Percentiles rank a stretch among this genome's conserved stretches.
Evolutionary conservation across 495 filamentous ascomycete species (phyloP).

Genomic region (Rusavskia elegans): DNA sequence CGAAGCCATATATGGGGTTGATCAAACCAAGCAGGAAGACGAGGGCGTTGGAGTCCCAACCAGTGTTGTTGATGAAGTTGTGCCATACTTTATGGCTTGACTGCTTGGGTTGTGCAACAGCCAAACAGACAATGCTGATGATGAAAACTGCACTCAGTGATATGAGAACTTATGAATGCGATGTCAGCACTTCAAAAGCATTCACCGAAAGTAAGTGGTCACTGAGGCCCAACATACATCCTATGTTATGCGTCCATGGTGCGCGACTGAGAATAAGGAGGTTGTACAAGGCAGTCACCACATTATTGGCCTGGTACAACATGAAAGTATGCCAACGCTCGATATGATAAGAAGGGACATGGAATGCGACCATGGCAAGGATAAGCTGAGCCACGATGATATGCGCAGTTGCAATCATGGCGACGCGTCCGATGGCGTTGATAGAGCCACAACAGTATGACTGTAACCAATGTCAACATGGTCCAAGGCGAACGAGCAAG

Average conservation of each 20-base stretch:
- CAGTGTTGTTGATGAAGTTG: slow-evolving; percentile 18
- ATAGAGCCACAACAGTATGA: slow-evolving; percentile 18
- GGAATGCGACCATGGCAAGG: slow-evolving; percentile 17
- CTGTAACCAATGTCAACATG: slow-evolving; percentile 11
- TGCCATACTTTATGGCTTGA: slow-evolving; percentile 16
- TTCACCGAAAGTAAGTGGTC: too few species aligned
- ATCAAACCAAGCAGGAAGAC: slow-evolving; percentile 22
- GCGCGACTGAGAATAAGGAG: slow-evolving; percentile 16
- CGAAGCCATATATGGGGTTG: slow-evolving; percentile 21
- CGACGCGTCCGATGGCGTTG: slow-evolving; percentile 18
- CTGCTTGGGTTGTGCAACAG: slow-evolving; percentile 8
- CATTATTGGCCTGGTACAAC: slow-evolving; percentile 24
- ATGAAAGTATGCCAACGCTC: slow-evolving; percentile 24
- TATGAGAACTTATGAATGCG: slow-evolving; percentile 9
- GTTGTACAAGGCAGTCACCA: slow-evolving; percentile 16
- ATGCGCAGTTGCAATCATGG: slow-evolving; percentile 13
- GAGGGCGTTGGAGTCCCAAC: slow-evolving; percentile 19
- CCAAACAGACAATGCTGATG: slow-evolving; percentile 18
- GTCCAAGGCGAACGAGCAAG: background rate
- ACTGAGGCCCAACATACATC: slow-evolving; percentile 11
- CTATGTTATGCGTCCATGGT: slow-evolving; percentile 20
- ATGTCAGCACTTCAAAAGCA: background rate
- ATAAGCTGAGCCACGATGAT: slow-evolving; percentile 14
- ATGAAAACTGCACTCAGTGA: slow-evolving; percentile 16
- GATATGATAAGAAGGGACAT: slow-evolving; percentile 13